Percentiles rank a stretch among this genome's conserved stretches.
These are phyloP conservation scores for Colletotrichum tropicicola DNA, from an alignment of 2,329 filamentous ascomycete genomes.

Conservation along the genomic window DNA sequence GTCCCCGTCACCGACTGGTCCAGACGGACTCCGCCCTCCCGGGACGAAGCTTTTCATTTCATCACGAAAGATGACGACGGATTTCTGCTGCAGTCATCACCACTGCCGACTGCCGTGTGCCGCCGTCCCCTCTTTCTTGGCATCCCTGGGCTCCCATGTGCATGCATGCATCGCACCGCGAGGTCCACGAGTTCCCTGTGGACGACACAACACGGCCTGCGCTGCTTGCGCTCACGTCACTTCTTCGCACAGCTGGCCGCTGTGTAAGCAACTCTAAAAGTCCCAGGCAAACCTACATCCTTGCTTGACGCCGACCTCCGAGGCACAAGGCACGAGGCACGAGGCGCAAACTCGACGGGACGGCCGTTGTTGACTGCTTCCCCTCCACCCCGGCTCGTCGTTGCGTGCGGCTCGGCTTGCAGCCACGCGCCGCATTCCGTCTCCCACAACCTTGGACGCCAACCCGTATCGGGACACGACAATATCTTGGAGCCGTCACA, in stretches of 20 bases:
- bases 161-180: not conserved
- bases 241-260: not conserved
- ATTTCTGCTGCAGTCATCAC: not conserved
- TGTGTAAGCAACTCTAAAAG: slow-evolving; percentile 4
- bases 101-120: not conserved
- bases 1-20: slow-evolving; percentile 2
- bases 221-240: not conserved
- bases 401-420: not conserved
- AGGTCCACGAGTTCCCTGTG: not conserved
- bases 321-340: slow-evolving; percentile 17
- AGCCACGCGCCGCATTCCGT: not conserved
- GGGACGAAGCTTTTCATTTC: slow-evolving; percentile 13
- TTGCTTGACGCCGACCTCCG: not conserved
- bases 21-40: not conserved
- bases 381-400: not conserved
- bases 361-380: not conserved
- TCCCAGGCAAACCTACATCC: not conserved
- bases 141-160: slow-evolving; percentile 5
- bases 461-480: not conserved
- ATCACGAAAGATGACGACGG: not conserved
- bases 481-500: not conserved
- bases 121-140: not conserved
- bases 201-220: not conserved
- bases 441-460: not conserved
- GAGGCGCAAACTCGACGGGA: too few species aligned